phyloP scores from a whole-genome alignment of 331 rosid genomes.

The Quercus tomentella region DNA sequence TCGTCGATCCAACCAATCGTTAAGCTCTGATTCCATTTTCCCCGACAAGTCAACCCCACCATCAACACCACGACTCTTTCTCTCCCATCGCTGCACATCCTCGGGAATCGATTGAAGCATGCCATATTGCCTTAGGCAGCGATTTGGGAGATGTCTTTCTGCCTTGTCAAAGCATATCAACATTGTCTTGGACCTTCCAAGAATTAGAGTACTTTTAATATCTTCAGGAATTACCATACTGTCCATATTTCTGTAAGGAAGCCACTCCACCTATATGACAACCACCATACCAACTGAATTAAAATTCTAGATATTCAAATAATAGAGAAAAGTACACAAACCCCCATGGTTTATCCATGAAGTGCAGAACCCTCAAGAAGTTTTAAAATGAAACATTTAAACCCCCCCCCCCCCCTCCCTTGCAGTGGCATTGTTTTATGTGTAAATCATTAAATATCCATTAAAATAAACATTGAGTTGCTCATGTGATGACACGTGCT shows the following conservation, averaged over 20 bases:
- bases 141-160: slow-evolving; percentile 94
- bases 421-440: too few species aligned
- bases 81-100: slow-evolving; percentile 91
- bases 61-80: slow-evolving; percentile 98
- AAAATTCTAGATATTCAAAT: slow-evolving; percentile 9
- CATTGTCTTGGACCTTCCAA: slow-evolving; percentile 95
- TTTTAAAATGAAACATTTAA: too few species aligned
- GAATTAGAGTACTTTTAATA: slow-evolving; percentile 58
- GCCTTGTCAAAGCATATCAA: slow-evolving; percentile 98
- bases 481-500: too few species aligned
- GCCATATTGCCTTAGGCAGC: slow-evolving; percentile 90
- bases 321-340: neutral
- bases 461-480: too few species aligned
- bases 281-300: slow-evolving; percentile 22
- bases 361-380: too few species aligned
- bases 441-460: too few species aligned
- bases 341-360: too few species aligned
- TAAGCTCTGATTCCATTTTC: slow-evolving; percentile 89
- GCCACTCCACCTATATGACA: slow-evolving; percentile 88
- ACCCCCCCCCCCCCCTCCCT: too few species aligned
- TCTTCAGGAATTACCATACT: slow-evolving; percentile 88
- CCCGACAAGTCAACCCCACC: slow-evolving; percentile 97
- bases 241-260: slow-evolving; percentile 77
- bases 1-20: slow-evolving; percentile 77
- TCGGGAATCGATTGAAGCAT: slow-evolving; percentile 86